Evolutionary conservation across 306 rosid species (phyloP).

Genomic region (Quercus robur): DNA sequence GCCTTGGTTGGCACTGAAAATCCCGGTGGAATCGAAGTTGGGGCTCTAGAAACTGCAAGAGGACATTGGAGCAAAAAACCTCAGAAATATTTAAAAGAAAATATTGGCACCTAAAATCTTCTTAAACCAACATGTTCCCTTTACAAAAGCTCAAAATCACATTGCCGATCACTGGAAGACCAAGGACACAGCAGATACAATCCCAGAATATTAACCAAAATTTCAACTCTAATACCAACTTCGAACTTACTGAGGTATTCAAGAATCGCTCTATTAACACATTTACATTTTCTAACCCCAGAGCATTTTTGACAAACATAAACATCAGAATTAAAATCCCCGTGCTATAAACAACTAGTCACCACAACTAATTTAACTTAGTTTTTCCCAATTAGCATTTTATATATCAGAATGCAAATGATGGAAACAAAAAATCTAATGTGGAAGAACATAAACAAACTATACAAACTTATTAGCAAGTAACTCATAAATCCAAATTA

Average conservation of each 20-base stretch:
- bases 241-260: background rate
- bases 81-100: background rate
- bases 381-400: background rate
- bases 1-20: constrained; percentile 33
- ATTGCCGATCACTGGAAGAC: background rate
- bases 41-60: constrained; percentile 31
- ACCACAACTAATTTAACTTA: background rate
- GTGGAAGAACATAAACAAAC: background rate
- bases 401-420: background rate
- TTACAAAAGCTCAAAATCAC: background rate
- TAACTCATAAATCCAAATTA: background rate
- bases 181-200: background rate
- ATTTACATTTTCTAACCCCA: background rate
- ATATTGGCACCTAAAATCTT: background rate
- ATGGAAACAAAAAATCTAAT: background rate
- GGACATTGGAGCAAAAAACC: constrained; percentile 12
- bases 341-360: background rate
- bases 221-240: background rate
- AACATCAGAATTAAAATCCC: background rate
- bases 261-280: background rate
- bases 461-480: background rate
- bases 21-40: constrained; percentile 42
- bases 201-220: background rate
- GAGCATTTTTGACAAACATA: background rate
- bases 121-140: background rate